Percentiles rank a stretch among this genome's conserved stretches.
Evolutionary conservation across 495 filamentous ascomycete genomes (phyloP).

Genomic region (Pyronema omphalodes): DNA sequence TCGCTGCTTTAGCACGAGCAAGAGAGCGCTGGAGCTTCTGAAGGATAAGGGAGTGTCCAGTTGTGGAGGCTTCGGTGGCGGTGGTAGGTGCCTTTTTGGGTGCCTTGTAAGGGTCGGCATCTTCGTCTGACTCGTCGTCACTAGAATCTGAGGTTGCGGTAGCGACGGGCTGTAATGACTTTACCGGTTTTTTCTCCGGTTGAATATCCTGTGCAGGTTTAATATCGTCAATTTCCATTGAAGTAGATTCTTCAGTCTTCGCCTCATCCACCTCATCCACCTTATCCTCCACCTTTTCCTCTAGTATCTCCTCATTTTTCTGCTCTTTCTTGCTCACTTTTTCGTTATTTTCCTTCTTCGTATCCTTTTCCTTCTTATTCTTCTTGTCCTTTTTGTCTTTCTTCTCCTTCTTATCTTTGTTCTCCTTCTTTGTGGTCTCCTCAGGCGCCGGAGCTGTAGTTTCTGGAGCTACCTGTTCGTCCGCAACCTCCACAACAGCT

Average conservation of each 20-base stretch:
- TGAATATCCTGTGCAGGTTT: slow-evolving; percentile 2
- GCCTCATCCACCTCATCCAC: not conserved
- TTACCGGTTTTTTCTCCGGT: not conserved
- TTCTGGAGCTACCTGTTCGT: not conserved
- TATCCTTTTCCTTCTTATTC: slow-evolving; percentile 12
- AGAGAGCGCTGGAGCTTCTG: slow-evolving; percentile 17
- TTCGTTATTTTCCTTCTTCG: slow-evolving; percentile 9
- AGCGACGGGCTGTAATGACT: slow-evolving; percentile 14
- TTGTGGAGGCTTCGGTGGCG: not conserved
- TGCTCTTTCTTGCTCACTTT: slow-evolving; percentile 15
- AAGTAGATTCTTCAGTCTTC: not conserved
- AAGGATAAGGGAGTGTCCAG: slow-evolving; percentile 20
- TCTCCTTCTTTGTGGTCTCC: slow-evolving; percentile 3
- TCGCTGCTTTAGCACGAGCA: not conserved
- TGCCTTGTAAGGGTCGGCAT: not conserved
- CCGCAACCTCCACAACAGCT: slow-evolving; percentile 7
- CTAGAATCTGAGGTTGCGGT: not conserved
- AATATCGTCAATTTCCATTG: not conserved
- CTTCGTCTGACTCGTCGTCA: not conserved
- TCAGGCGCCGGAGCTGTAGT: slow-evolving; percentile 12
- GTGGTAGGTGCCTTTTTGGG: not conserved
- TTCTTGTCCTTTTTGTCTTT: slow-evolving; percentile 7
- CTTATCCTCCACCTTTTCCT: slow-evolving; percentile 19
- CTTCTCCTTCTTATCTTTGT: slow-evolving; percentile 1
- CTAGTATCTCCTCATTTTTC: slow-evolving; percentile 12